Percentiles rank a stretch among this genome's conserved stretches.
Conservation (phyloP, 2,329 filamentous ascomycete genomes). For the Aspergillus japonicus region DNA sequence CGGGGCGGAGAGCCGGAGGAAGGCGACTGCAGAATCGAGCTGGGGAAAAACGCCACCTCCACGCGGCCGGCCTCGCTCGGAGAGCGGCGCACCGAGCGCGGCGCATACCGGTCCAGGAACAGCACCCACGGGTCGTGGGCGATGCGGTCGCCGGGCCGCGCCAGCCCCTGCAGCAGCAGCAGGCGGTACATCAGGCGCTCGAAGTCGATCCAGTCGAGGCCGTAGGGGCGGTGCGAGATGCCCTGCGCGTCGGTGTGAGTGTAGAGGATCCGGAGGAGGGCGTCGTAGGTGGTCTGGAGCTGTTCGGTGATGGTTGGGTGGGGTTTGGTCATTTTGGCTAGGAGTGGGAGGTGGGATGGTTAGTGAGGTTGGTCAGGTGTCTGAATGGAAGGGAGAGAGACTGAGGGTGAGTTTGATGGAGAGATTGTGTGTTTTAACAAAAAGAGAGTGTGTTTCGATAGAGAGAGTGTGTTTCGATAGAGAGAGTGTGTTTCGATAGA, state of each 20-base stretch:
- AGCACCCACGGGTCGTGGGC: conserved; percentile 12
- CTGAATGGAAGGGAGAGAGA: background rate
- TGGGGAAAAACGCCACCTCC: background rate
- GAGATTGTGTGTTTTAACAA: no score
- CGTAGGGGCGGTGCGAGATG: conserved; percentile 10
- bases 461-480: no score
- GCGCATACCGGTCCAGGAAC: conserved; percentile 10
- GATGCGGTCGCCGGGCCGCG: background rate
- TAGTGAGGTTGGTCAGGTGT: background rate
- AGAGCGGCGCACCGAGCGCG: background rate
- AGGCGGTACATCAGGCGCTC: conserved; percentile 11
- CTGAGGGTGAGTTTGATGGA: background rate
- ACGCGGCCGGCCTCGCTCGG: background rate
- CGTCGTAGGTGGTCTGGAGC: background rate
- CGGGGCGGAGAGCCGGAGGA: no score
- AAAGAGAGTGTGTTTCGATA: no score
- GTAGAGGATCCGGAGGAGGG: conserved; percentile 1
- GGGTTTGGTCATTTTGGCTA: conserved; percentile 7
- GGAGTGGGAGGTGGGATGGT: background rate
- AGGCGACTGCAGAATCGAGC: conserved; percentile 4
- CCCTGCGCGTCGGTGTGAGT: conserved; percentile 8
- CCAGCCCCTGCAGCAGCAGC: conserved; percentile 9
- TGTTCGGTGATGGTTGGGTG: background rate
- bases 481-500: no score
- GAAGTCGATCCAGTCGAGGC: conserved; percentile 6